Evolutionary conservation across 192 early-diverging fungal species (phyloP).

Genomic region (Gryganskiella cystojenkinii): DNA sequence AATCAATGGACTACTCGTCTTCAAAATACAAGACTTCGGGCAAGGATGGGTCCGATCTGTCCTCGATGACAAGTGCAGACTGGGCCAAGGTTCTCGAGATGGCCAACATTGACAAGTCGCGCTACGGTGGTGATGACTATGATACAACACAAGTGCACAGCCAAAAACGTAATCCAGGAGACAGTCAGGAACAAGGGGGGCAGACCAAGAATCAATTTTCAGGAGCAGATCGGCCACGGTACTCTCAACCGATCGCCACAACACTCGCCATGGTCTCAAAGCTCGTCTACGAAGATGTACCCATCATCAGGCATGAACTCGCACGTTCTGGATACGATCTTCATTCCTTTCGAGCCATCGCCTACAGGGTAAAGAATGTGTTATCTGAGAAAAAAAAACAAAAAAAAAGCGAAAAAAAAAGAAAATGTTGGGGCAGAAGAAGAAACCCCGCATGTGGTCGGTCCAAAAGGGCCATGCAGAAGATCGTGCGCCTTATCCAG

Average conservation of each 20-base stretch:
- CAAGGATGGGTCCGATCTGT: constrained; percentile 32
- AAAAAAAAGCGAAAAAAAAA: no score
- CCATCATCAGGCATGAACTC: constrained; percentile 62
- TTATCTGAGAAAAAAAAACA: no score
- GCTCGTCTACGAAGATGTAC: constrained; percentile 62
- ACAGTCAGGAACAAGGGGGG: background rate
- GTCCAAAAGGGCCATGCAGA: no score
- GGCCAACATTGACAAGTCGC: constrained; percentile 45
- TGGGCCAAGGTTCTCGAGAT: constrained; percentile 41
- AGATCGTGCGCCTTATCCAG: no score
- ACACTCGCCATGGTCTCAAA: constrained; percentile 62
- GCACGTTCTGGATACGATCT: constrained; percentile 61
- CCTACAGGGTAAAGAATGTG: constrained; percentile 65
- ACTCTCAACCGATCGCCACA: constrained; percentile 59
- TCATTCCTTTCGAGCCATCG: constrained; percentile 61
- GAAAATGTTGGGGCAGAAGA: no score
- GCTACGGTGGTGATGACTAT: constrained; percentile 3
- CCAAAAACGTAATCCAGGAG: no score
- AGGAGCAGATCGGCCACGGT: constrained; percentile 41
- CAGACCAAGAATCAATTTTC: background rate
- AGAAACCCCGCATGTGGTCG: no score
- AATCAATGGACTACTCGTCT: constrained; percentile 23
- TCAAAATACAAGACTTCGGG: constrained; percentile 31
- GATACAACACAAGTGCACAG: no score
- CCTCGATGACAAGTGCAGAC: constrained; percentile 34